Evolutionary conservation across 73 alveolate genomes (phyloP).

Genomic region (Paramecium caudatum): DNA sequence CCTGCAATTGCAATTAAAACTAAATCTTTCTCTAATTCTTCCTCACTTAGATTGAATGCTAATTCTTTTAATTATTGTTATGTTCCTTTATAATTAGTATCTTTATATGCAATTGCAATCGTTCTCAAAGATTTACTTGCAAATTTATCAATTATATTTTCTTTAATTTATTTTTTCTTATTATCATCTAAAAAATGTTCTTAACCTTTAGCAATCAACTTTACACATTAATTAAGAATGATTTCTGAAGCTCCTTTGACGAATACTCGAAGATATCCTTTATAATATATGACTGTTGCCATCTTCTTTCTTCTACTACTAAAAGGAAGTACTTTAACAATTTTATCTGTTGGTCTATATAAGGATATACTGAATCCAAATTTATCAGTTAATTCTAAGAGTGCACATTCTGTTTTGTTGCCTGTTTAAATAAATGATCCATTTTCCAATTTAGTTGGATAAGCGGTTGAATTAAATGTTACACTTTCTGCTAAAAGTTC

Average conservation of each 20-base stretch:
- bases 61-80: slow-evolving; percentile 63
- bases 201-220: slow-evolving; percentile 77
- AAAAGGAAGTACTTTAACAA: slow-evolving; percentile 84
- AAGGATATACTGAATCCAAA: slow-evolving; percentile 67
- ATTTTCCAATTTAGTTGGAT: slow-evolving; percentile 44
- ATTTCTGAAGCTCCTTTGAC: slow-evolving; percentile 91
- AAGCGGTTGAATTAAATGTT: slow-evolving; percentile 76
- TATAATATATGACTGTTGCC: slow-evolving; percentile 86
- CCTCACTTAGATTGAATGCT: slow-evolving; percentile 61
- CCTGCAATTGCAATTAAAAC: slow-evolving; percentile 91
- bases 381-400: slow-evolving; percentile 74
- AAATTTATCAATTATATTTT: slow-evolving; percentile 78
- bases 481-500: slow-evolving; percentile 73
- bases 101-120: slow-evolving; percentile 87
- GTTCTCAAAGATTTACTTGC: slow-evolving; percentile 88
- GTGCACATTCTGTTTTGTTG: slow-evolving; percentile 79
- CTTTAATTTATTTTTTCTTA: slow-evolving; percentile 76
- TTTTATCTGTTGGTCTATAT: slow-evolving; percentile 73
- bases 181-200: slow-evolving; percentile 62
- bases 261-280: slow-evolving; percentile 74
- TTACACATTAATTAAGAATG: slow-evolving; percentile 81
- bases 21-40: slow-evolving; percentile 79
- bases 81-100: slow-evolving; percentile 67
- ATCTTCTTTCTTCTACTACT: slow-evolving; percentile 91
- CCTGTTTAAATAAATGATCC: slow-evolving; percentile 71